These are phyloP conservation scores for Aspergillus fumigatus DNA, from an alignment of 2,329 filamentous ascomycete genomes.

Conservation along the genomic window DNA sequence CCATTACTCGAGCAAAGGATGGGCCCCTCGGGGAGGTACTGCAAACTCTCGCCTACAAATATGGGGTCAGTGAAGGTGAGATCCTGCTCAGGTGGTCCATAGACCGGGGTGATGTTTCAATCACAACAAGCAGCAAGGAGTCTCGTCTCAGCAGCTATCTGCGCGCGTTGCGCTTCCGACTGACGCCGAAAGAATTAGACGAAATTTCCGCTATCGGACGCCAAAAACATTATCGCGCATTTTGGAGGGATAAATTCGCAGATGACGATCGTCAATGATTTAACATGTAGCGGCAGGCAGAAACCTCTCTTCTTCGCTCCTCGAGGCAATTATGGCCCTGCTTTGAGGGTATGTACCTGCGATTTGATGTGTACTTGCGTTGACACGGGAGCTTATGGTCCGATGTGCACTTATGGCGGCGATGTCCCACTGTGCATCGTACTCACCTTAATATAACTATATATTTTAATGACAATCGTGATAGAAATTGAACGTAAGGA, in stretches of 20 bases:
- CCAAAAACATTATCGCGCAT: slow-evolving; percentile 49
- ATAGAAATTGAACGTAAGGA: neutral
- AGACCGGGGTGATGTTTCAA: slow-evolving; percentile 55
- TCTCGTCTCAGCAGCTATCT: slow-evolving; percentile 56
- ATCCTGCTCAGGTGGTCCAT: slow-evolving; percentile 57
- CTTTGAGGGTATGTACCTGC: neutral
- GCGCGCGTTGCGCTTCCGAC: slow-evolving; percentile 51
- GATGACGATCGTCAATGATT: slow-evolving; percentile 38
- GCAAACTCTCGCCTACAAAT: slow-evolving; percentile 53
- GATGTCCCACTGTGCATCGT: neutral
- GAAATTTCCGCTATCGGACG: slow-evolving; percentile 47
- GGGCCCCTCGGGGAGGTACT: slow-evolving; percentile 55
- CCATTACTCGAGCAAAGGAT: slow-evolving; percentile 50
- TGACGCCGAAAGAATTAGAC: slow-evolving; percentile 56
- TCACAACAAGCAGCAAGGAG: slow-evolving; percentile 60
- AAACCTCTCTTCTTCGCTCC: neutral
- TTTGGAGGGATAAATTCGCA: slow-evolving; percentile 49
- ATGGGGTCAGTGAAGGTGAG: slow-evolving; percentile 55
- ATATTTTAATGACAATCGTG: neutral
- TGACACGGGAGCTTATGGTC: neutral
- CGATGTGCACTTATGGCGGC: neutral
- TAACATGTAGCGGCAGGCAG: neutral
- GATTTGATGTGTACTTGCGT: neutral
- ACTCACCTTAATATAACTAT: neutral
- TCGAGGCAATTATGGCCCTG: neutral